Base-by-base conservation (phyloP, 2,329 filamentous ascomycete genomes). In the Colletotrichum siamense region DNA sequence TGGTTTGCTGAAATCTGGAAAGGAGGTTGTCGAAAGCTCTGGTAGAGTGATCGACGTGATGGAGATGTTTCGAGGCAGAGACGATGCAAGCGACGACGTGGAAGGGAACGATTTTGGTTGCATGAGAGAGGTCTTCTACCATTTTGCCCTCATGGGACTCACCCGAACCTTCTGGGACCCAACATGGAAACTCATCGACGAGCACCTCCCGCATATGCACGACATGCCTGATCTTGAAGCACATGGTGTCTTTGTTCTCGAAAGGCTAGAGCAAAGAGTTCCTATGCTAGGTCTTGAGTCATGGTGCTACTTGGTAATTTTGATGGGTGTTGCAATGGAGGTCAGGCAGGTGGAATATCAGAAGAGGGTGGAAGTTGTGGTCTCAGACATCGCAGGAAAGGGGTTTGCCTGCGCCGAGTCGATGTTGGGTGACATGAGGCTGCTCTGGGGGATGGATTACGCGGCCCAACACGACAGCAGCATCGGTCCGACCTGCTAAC, bases 131-230 rank as follows among this genome's bases (percentile, higher is more conserved):
- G 39, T 24, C 2, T 68, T 64, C 28, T 76, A 76, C 44, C 73
- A 52, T 15, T 73, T 57, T 5, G 28, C 57, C 3, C 34, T 73
- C 9, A 76, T 76, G 70, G 73, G 57, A 2, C 44, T 76, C 9
- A 76, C 70, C 12, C 70, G 73, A 4, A 52, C 59, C 8, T 76
- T 76, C 16, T 69, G 57, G 44, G 73, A 73, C 22, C 70, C 73
- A 2, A 39, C 61, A 2, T 76, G 73, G 73, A 73, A 65, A 12
- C 70, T 76, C 13, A 22, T 76, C 13, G 73, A 69, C 34, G 44
- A 69, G 18, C 34, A 69, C 34, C 32, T 76, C 57, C 73, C 73
- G 16, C 24, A n/a, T 22, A 36, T 69, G 22, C 24, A 22, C 18
- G 34, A 69, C 13, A 30, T 73, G 64, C 26, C 44, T 15, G 36